Evolutionary conservation across 2,329 filamentous ascomycete genomes (phyloP).

Genomic region (Apiospora pterosperma): DNA sequence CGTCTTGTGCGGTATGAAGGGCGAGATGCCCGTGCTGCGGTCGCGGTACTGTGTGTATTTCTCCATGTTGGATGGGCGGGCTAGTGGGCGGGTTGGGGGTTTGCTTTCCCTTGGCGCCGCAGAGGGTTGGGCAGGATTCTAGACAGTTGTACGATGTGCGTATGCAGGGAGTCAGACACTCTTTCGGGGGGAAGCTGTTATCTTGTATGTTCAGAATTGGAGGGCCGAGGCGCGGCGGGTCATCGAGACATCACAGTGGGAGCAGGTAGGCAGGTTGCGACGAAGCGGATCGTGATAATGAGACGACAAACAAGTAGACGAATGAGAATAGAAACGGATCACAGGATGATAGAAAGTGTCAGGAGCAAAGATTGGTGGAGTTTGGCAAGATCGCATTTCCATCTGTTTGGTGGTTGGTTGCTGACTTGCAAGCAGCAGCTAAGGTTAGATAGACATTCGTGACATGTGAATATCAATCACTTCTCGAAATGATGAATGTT

Average conservation of each 20-base stretch:
- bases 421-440: not conserved
- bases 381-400: not conserved
- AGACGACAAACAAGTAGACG: not conserved
- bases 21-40: constrained; percentile 90
- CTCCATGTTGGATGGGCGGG: constrained; percentile 62
- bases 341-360: not conserved
- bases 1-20: constrained; percentile 81
- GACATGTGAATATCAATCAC: not conserved
- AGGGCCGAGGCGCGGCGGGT: not conserved
- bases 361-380: not conserved
- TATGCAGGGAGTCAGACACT: not conserved
- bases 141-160: not conserved
- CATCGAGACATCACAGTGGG: not conserved
- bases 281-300: not conserved
- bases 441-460: not conserved
- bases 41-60: constrained; percentile 93
- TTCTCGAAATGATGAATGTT: no score
- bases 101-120: not conserved
- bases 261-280: not conserved
- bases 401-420: not conserved
- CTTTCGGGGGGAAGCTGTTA: not conserved
- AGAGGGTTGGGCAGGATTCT: not conserved
- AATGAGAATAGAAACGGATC: not conserved
- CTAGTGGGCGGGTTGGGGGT: not conserved
- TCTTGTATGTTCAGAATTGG: not conserved